Evolutionary conservation across 2,329 filamentous ascomycete genomes (phyloP).

Genomic region (Grosmannia serpens): DNA sequence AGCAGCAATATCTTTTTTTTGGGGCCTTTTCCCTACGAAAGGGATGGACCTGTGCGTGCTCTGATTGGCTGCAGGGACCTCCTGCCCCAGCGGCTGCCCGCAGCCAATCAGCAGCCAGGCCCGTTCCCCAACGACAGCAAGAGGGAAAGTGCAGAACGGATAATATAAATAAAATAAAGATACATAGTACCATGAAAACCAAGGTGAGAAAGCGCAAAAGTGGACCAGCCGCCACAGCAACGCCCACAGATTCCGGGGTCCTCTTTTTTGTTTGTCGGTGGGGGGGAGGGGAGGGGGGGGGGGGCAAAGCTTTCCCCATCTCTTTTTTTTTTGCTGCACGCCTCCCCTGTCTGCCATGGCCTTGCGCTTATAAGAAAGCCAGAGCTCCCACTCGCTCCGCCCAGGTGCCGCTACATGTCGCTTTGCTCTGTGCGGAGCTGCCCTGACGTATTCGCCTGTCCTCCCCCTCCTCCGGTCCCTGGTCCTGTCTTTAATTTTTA

Average conservation of each 20-base stretch:
- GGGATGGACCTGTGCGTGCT: background rate
- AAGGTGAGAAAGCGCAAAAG: background rate
- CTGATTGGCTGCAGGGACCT: background rate
- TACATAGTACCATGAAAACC: background rate
- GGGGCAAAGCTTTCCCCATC: background rate
- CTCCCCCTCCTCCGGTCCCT: background rate
- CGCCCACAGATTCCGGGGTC: background rate
- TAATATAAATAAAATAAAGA: background rate
- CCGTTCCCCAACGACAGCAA: background rate
- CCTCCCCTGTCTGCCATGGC: background rate
- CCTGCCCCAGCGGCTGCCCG: background rate
- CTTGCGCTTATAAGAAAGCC: conserved; percentile 6
- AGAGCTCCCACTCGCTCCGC: conserved; percentile 6
- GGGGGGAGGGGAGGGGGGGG: too few relatives aligned
- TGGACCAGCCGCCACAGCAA: background rate
- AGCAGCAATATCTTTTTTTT: background rate
- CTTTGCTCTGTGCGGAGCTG: background rate
- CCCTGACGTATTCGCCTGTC: background rate
- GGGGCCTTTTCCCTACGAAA: background rate
- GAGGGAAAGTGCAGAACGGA: background rate
- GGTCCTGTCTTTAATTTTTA: background rate
- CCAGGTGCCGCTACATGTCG: conserved; percentile 1
- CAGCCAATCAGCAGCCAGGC: background rate
- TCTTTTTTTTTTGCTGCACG: too few relatives aligned
- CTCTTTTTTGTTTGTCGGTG: background rate